Conservation (phyloP, 139 green algal genomes). For the Coelastrella sp. region DNA sequence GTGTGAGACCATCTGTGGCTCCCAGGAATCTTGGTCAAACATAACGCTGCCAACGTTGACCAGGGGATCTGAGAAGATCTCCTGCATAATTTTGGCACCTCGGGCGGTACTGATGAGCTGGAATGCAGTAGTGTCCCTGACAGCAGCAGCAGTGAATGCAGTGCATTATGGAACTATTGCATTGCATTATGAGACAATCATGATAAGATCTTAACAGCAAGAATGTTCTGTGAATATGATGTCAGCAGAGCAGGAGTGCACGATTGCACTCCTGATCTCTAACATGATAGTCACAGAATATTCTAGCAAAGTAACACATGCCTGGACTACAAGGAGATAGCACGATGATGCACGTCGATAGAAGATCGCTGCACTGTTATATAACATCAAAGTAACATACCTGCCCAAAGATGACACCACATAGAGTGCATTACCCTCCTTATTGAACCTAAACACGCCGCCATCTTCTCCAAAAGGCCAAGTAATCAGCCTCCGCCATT, state of each 20-base stretch:
- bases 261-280: too few relatives aligned
- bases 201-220: too few relatives aligned
- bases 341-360: too few relatives aligned
- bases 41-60: slow-evolving; percentile 23
- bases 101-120: background rate
- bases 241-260: too few relatives aligned
- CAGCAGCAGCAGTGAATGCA: slow-evolving; percentile 8
- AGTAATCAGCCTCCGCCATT: slow-evolving; percentile 6
- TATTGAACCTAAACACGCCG: slow-evolving; percentile 38
- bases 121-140: slow-evolving; percentile 37
- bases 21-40: slow-evolving; percentile 26
- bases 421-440: slow-evolving; percentile 15
- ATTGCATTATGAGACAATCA: too few relatives aligned
- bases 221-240: too few relatives aligned
- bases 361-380: too few relatives aligned
- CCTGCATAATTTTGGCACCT: slow-evolving; percentile 3
- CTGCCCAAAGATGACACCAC: slow-evolving; percentile 22
- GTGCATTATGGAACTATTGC: too few relatives aligned
- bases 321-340: too few relatives aligned
- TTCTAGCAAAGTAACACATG: too few relatives aligned
- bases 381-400: background rate
- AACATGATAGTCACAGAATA: too few relatives aligned
- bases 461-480: slow-evolving; percentile 46
- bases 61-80: slow-evolving; percentile 18
- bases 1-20: slow-evolving; percentile 17